Percentiles rank a stretch among this genome's conserved stretches.
Conservation (phyloP, 257 asterid genomes). For the Sherardia arvensis region DNA sequence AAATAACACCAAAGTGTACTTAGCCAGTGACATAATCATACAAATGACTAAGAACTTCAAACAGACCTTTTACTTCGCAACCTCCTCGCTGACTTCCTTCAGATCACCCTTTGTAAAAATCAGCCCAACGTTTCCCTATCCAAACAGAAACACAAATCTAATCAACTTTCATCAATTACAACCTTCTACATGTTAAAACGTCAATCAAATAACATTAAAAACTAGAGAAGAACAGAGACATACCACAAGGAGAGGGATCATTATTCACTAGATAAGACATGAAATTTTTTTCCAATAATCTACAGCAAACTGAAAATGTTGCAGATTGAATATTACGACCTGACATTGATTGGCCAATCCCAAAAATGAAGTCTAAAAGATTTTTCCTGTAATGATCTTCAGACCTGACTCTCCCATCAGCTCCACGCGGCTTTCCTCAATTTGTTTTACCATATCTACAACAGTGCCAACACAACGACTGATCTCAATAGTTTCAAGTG, state of each 20-base stretch:
- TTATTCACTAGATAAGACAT: too few relatives aligned
- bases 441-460: neutral
- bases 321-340: too few relatives aligned
- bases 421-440: neutral
- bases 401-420: neutral
- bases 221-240: conserved; percentile 9
- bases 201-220: neutral
- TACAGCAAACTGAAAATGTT: too few relatives aligned
- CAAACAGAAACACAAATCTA: neutral
- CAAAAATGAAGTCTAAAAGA: neutral
- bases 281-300: too few relatives aligned
- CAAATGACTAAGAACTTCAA: neutral
- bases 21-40: neutral
- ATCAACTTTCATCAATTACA: too few relatives aligned
- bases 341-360: too few relatives aligned
- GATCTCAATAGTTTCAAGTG: neutral
- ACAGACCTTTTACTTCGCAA: conserved; percentile 76
- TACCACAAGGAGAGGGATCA: conserved; percentile 81
- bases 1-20: too few relatives aligned
- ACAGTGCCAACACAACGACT: neutral
- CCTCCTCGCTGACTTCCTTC: conserved; percentile 98
- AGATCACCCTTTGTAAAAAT: conserved; percentile 93
- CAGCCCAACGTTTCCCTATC: conserved; percentile 86
- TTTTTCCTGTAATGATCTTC: neutral
- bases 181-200: neutral